Percentiles rank a stretch among this genome's conserved stretches.
Evolutionary conservation across 306 rosid species (phyloP).

Genomic region (Medicago arabica): DNA sequence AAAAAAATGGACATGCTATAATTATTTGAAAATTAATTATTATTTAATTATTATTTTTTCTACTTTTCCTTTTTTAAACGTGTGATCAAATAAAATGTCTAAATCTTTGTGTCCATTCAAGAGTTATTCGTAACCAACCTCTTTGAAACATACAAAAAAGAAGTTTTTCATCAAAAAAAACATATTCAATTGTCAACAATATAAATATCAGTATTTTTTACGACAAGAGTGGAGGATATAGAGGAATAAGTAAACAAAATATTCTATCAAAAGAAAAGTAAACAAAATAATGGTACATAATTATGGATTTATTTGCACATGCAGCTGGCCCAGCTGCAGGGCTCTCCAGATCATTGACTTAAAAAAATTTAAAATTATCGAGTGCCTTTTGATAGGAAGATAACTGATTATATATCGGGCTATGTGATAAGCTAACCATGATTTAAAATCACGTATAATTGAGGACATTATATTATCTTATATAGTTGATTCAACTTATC

Average conservation of each 20-base stretch:
- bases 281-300: neutral
- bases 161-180: neutral
- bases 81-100: too few relatives aligned
- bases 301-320: neutral
- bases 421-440: conserved; percentile 36
- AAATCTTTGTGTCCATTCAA: too few relatives aligned
- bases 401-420: neutral
- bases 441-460: conserved; percentile 6
- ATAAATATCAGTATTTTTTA: neutral
- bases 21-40: too few relatives aligned
- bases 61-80: too few relatives aligned
- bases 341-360: neutral
- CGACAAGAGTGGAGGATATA: neutral
- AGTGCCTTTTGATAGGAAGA: neutral
- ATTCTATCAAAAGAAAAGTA: neutral
- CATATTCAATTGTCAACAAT: neutral
- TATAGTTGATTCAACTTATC: conserved; percentile 33
- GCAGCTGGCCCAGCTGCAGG: neutral
- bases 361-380: neutral
- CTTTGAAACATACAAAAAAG: neutral
- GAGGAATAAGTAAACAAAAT: neutral
- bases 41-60: too few relatives aligned
- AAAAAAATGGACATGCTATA: too few relatives aligned
- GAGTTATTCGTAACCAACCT: too few relatives aligned
- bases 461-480: neutral